Evolutionary conservation across 2,329 filamentous ascomycete species (phyloP).

Genomic region (Amauroascus niger): DNA sequence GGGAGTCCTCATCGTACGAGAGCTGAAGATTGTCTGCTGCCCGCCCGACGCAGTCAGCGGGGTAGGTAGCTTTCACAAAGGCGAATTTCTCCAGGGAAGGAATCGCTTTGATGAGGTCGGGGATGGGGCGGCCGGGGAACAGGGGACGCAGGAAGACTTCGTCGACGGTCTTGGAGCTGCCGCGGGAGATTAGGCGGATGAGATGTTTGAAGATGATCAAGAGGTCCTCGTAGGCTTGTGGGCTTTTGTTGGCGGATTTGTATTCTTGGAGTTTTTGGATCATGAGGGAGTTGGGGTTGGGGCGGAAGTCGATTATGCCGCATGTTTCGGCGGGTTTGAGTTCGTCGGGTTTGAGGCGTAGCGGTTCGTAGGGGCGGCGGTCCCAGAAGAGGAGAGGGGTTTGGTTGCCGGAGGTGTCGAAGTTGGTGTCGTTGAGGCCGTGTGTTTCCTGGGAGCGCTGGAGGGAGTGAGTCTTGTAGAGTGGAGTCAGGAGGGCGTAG

Average conservation of each 20-base stretch:
- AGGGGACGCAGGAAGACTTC: slow-evolving; percentile 23
- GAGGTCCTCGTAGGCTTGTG: background rate
- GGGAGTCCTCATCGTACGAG: slow-evolving; percentile 15
- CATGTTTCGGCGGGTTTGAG: slow-evolving; percentile 51
- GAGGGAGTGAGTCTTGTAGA: background rate
- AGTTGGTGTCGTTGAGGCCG: background rate
- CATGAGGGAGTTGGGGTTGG: slow-evolving; percentile 23
- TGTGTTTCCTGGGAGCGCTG: slow-evolving; percentile 6
- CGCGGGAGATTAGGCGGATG: slow-evolving; percentile 19
- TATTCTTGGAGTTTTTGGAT: slow-evolving; percentile 17
- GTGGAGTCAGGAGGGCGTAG: background rate
- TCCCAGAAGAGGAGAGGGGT: slow-evolving; percentile 57
- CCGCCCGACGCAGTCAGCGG: background rate
- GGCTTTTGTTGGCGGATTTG: slow-evolving; percentile 14
- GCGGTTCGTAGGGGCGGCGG: slow-evolving; percentile 58
- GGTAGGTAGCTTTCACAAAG: background rate
- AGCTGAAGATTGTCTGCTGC: slow-evolving; percentile 6
- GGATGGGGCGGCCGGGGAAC: slow-evolving; percentile 25
- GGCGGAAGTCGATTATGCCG: slow-evolving; percentile 30
- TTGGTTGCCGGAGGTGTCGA: background rate
- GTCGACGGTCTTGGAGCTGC: slow-evolving; percentile 17
- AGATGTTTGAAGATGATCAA: slow-evolving; percentile 22
- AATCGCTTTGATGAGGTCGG: slow-evolving; percentile 27
- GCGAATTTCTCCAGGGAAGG: slow-evolving; percentile 28
- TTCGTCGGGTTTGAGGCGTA: slow-evolving; percentile 50